phyloP scores from a whole-genome alignment of 2,329 filamentous ascomycete species.

The Apiospora sp. region DNA sequence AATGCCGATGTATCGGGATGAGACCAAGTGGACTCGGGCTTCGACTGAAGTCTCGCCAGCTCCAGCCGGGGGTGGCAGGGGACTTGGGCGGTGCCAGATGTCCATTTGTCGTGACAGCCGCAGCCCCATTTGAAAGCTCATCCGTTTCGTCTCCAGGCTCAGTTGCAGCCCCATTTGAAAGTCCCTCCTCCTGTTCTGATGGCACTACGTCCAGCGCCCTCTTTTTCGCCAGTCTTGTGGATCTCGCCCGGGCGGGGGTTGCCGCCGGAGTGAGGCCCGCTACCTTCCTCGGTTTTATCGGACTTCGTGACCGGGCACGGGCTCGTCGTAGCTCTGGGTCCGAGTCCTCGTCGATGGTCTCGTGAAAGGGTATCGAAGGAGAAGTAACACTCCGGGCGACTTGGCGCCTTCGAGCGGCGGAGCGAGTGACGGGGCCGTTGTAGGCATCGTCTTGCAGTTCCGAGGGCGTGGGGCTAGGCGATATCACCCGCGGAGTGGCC shows the following conservation, averaged over 20 bases:
- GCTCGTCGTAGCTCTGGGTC: conserved; percentile 66
- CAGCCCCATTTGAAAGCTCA: conserved; percentile 32
- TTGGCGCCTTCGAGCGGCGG: conserved; percentile 68
- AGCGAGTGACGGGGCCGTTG: conserved; percentile 79
- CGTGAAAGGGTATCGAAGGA: conserved; percentile 66
- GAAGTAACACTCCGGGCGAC: conserved; percentile 46
- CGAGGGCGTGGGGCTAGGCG: conserved; percentile 81
- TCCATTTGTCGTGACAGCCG: conserved; percentile 59
- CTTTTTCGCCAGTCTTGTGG: conserved; percentile 23
- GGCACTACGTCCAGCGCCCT: conserved; percentile 44
- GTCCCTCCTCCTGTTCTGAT: conserved; percentile 29
- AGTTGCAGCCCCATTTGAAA: conserved; percentile 33
- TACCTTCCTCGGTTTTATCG: conserved; percentile 61
- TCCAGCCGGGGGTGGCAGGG: conserved; percentile 67
- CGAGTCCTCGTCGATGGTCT: conserved; percentile 61
- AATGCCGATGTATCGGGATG: conserved; percentile 94
- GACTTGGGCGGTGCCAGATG: conserved; percentile 74
- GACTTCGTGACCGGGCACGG: conserved; percentile 76
- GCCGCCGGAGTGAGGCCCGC: conserved; percentile 61
- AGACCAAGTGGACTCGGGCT: conserved; percentile 92
- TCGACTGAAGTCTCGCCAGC: conserved; percentile 87
- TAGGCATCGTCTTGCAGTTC: conserved; percentile 65
- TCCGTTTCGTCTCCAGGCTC: conserved; percentile 39
- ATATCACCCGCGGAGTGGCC: conserved; percentile 85
- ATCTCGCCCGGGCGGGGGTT: conserved; percentile 34